Evolutionary conservation across 108 stramenopile species (phyloP), one percentile per base, ranked within the genome.

Genomic region (Schizochytrium sp.): DNA sequence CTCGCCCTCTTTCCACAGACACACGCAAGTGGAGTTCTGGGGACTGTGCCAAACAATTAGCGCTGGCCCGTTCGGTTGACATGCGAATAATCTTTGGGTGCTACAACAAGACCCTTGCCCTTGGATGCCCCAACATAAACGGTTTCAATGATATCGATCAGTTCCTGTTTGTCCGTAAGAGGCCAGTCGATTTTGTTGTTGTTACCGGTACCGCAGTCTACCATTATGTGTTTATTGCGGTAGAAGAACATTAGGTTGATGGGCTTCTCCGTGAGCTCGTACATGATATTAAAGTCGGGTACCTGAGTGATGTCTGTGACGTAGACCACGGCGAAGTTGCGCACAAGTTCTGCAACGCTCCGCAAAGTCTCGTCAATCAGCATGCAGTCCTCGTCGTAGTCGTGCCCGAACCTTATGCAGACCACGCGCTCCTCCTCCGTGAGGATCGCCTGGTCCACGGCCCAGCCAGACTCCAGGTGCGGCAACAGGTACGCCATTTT

Each of bases 161-260:
- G 89, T 88, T 99, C 99, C 90, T 99, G 97, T 92, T 98, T 96
- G 90, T 98, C 96, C 55, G 96, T 94, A 83, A 99, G 89, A 0
- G 97, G 97, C 97, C 97, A 99, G 89, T 98, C 98, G 90, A 99
- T 98, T 89, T 99, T 99, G 93, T 99, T 99, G 92, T 99, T 99
- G 90, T 99, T 98, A 60, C 99, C 99, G 25, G 99, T 99, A 29
- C 99, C 98, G 58, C 98, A 88, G 93, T 98, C 99, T 44, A 99
- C 96, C 98, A 99, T 98, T 60, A 98, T 98, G 92, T 99, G 97
- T 91, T 94, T 95, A 96, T 99, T 99, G 5, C 98, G 94, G 94
- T 97, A 99, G 91, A 99, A 99, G 90, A 98, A 98, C 99, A 99
- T 99, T 60, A 98, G 96, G 58, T 97, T 97, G 90, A 97, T 98